Conservation (phyloP, 306 rosid species). For the Acacia confusa region DNA sequence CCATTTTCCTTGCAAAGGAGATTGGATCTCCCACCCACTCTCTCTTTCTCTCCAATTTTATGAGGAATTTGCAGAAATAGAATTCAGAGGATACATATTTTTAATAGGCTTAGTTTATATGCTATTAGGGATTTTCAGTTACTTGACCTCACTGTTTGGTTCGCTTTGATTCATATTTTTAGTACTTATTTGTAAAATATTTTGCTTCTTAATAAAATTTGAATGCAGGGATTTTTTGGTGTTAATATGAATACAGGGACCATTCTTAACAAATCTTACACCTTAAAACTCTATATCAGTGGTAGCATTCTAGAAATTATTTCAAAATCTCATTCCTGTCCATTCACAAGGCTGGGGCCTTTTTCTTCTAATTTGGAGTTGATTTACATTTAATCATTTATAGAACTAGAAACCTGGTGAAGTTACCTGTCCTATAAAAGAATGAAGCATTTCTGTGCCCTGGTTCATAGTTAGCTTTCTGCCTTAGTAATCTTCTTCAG, state of each 20-base stretch:
- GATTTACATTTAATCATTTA: not conserved
- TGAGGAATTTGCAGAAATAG: not conserved
- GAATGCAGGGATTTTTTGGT: not conserved
- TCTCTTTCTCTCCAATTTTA: not conserved
- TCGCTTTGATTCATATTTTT: not conserved
- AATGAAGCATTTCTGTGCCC: not conserved
- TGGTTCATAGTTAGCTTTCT: not conserved
- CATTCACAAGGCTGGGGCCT: not conserved
- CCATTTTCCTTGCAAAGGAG: not conserved
- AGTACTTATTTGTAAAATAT: not conserved
- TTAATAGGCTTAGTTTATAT: not conserved
- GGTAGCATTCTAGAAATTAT: constrained; percentile 3
- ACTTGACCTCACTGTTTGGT: not conserved
- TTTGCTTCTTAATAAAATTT: not conserved
- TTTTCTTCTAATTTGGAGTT: not conserved
- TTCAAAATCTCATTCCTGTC: not conserved
- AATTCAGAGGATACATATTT: not conserved
- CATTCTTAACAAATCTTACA: not conserved
- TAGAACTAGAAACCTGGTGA: not conserved
- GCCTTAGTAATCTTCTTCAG: not conserved
- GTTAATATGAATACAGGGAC: not conserved
- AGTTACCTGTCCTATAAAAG: not conserved
- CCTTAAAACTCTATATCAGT: not conserved
- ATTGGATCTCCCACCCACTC: not conserved
- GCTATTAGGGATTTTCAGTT: not conserved